These are phyloP conservation scores for Naematelia aurantialba DNA, from an alignment of 768 basidiomycete species.

Conservation along the genomic window DNA sequence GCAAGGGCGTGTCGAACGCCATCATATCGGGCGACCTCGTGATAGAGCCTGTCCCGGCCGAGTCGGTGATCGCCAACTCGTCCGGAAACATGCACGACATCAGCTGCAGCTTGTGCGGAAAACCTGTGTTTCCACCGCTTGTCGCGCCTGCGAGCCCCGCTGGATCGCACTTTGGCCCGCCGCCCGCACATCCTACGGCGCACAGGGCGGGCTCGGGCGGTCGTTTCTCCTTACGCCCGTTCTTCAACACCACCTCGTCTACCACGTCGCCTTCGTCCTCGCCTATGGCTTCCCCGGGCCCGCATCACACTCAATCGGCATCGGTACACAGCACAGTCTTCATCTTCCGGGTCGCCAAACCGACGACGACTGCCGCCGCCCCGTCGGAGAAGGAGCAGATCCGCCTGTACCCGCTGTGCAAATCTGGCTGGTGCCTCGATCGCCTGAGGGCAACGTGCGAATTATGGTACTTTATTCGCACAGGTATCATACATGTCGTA, in stretches of 20 bases:
- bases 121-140: slow-evolving; percentile 52
- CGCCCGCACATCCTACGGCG: slow-evolving; percentile 59
- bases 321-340: slow-evolving; percentile 35
- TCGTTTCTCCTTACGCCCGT: slow-evolving; percentile 50
- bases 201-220: slow-evolving; percentile 49
- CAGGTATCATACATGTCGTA: slow-evolving; percentile 73
- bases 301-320: slow-evolving; percentile 2
- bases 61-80: slow-evolving; percentile 60
- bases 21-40: slow-evolving; percentile 81
- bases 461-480: slow-evolving; percentile 82
- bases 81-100: slow-evolving; percentile 56
- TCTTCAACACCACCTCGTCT: slow-evolving; percentile 48
- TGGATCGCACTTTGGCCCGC: slow-evolving; percentile 46
- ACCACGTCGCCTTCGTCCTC: slow-evolving; percentile 29
- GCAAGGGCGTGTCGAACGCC: slow-evolving; percentile 75
- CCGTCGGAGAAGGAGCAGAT: slow-evolving; percentile 25
- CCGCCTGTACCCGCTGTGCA: slow-evolving; percentile 68
- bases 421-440: slow-evolving; percentile 77
- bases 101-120: slow-evolving; percentile 76
- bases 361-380: slow-evolving; percentile 11
- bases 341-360: slow-evolving; percentile 49
- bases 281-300: slow-evolving; percentile 31
- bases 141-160: slow-evolving; percentile 20
- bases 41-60: slow-evolving; percentile 76
- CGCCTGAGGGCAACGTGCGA: slow-evolving; percentile 82